These are phyloP conservation scores for Penicillium coffeae DNA, from an alignment of 495 filamentous ascomycete genomes.

Conservation along the genomic window DNA sequence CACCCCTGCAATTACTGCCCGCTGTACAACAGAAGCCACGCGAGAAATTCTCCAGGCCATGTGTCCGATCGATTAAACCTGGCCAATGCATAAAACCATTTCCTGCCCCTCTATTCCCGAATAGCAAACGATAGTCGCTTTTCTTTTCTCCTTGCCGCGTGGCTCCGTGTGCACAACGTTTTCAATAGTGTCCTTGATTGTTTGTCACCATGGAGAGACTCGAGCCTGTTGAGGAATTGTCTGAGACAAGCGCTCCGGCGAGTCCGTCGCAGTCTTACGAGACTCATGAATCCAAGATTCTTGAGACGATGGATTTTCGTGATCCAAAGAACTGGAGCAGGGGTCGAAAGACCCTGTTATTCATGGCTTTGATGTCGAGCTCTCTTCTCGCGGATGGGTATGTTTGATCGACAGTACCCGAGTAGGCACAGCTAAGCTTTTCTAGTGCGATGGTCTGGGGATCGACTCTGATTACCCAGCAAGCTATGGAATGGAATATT, in stretches of 20 bases:
- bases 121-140: constrained; percentile 9
- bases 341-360: constrained; percentile 30
- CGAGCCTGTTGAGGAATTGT: not conserved
- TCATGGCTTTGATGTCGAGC: constrained; percentile 34
- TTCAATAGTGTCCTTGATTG: not conserved
- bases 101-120: not conserved
- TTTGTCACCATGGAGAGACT: constrained; percentile 15
- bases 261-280: constrained; percentile 9
- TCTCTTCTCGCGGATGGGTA: constrained; percentile 38
- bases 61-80: constrained; percentile 10
- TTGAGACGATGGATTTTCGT: constrained; percentile 9
- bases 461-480: constrained; percentile 43
- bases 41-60: constrained; percentile 12
- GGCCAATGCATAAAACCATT: constrained; percentile 19
- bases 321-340: constrained; percentile 29
- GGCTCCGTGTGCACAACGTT: not conserved
- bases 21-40: constrained; percentile 19
- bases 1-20: not conserved
- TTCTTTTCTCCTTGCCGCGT: constrained; percentile 8
- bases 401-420: not conserved
- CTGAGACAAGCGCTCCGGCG: constrained; percentile 10
- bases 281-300: constrained; percentile 8
- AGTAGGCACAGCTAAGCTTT: constrained; percentile 1
- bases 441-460: constrained; percentile 48
- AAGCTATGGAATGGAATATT: constrained; percentile 48